Evolutionary conservation across 495 filamentous ascomycete genomes (phyloP).

Genomic region (Aspergillus bertholletiae): DNA sequence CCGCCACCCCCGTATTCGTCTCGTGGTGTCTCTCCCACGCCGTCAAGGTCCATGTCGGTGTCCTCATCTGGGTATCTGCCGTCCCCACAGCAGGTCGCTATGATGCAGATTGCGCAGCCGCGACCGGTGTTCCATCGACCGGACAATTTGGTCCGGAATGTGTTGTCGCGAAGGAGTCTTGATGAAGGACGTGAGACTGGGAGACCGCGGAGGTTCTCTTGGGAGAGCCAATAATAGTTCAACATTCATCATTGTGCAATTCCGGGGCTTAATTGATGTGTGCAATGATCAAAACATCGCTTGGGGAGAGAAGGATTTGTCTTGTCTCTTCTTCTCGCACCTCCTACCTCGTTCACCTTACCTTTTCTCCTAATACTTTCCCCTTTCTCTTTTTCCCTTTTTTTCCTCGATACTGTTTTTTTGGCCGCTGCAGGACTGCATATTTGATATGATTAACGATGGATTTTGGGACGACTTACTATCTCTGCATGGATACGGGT

Average conservation of each 20-base stretch:
- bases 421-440: neutral
- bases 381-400: neutral
- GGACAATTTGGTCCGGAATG: constrained; percentile 6
- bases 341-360: too few species aligned
- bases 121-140: constrained; percentile 21
- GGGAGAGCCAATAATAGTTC: constrained; percentile 29
- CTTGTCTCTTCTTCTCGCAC: too few species aligned
- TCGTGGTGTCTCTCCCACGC: constrained; percentile 20
- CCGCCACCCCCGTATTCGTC: constrained; percentile 46
- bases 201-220: constrained; percentile 26
- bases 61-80: constrained; percentile 21
- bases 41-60: constrained; percentile 35
- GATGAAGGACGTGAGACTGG: constrained; percentile 13
- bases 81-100: constrained; percentile 5
- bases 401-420: neutral
- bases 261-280: neutral
- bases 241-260: neutral
- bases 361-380: too few species aligned
- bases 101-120: constrained; percentile 25
- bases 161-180: constrained; percentile 9
- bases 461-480: neutral
- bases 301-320: too few species aligned
- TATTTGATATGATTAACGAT: neutral
- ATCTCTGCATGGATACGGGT: neutral
- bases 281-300: neutral